A percentile compares a stretch with the other conserved stretches of the same genome.
These are phyloP conservation scores for Fraxinus xanthoxyloides DNA, from an alignment of 305 asterid species.

Conservation along the genomic window DNA sequence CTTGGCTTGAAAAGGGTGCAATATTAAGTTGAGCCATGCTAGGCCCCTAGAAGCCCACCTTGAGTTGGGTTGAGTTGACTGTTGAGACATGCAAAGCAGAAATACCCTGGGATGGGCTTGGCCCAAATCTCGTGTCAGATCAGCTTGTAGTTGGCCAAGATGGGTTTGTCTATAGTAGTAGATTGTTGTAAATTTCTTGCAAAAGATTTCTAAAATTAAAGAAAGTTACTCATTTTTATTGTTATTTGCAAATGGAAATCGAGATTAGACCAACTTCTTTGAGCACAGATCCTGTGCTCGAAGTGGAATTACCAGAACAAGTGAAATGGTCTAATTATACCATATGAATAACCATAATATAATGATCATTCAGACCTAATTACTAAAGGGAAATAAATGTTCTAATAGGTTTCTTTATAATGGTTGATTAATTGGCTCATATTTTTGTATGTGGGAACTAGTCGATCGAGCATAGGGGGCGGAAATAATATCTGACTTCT, in stretches of 20 bases:
- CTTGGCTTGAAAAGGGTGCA: background rate
- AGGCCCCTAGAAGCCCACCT: background rate
- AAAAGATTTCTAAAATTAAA: background rate
- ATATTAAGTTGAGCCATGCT: background rate
- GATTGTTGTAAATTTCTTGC: background rate
- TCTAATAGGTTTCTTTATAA: background rate
- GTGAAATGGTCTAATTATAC: slow-evolving; percentile 22
- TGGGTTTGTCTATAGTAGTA: background rate
- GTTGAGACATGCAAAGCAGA: background rate
- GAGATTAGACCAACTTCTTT: slow-evolving; percentile 43
- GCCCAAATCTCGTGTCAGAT: background rate
- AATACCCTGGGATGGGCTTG: background rate
- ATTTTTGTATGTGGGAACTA: too few relatives aligned
- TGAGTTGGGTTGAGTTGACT: background rate
- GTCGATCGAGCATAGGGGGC: too few relatives aligned
- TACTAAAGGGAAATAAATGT: background rate
- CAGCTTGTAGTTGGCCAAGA: background rate
- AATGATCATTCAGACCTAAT: background rate
- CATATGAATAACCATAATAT: background rate
- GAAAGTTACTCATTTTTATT: background rate
- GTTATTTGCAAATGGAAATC: slow-evolving; percentile 21
- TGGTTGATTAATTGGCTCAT: too few relatives aligned
- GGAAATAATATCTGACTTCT: background rate
- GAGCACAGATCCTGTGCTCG: slow-evolving; percentile 41
- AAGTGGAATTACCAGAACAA: slow-evolving; percentile 18